phyloP scores from a whole-genome alignment of 225 moss, liverwort and hornwort genomes.

The Bryoerythrophyllum caledonicum region DNA sequence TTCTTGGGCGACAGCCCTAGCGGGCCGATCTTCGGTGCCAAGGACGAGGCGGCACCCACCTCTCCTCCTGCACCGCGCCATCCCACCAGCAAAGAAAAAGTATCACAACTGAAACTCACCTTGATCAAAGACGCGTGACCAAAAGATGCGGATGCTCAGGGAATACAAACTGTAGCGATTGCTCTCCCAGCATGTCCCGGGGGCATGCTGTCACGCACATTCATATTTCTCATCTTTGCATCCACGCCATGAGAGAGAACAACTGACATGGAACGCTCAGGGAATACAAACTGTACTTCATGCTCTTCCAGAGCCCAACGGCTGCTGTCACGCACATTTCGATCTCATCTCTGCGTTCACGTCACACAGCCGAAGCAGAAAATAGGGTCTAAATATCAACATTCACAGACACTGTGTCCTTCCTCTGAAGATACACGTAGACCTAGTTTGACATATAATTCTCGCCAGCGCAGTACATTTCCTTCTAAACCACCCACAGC shows the following conservation, averaged over 20 bases:
- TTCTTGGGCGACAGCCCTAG: conserved; percentile 75
- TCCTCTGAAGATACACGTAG: neutral
- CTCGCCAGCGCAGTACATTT: neutral
- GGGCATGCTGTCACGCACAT: conserved; percentile 16
- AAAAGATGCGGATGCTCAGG: conserved; percentile 9
- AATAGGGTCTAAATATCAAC: neutral
- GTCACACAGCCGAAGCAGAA: neutral
- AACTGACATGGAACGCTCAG: conserved; percentile 13
- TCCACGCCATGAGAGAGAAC: neutral
- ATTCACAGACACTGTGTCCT: neutral
- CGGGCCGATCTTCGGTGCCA: conserved; percentile 75
- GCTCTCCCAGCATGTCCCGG: conserved; percentile 17
- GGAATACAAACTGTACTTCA: conserved; percentile 23
- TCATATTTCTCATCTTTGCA: conserved; percentile 21
- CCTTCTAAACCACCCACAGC: neutral
- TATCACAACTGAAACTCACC: neutral
- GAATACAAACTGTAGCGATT: conserved; percentile 20
- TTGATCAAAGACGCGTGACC: neutral
- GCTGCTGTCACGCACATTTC: conserved; percentile 27
- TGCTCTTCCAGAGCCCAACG: conserved; percentile 17
- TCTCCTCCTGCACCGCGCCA: conserved; percentile 53
- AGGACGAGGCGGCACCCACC: conserved; percentile 75
- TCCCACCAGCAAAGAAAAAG: neutral
- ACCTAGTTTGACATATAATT: neutral
- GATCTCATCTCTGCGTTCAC: conserved; percentile 27